A percentile compares a stretch with the other conserved stretches of the same genome.
These are phyloP conservation scores for Dittrichia graveolens DNA, from an alignment of 129 eudicot species.

Conservation along the genomic window DNA sequence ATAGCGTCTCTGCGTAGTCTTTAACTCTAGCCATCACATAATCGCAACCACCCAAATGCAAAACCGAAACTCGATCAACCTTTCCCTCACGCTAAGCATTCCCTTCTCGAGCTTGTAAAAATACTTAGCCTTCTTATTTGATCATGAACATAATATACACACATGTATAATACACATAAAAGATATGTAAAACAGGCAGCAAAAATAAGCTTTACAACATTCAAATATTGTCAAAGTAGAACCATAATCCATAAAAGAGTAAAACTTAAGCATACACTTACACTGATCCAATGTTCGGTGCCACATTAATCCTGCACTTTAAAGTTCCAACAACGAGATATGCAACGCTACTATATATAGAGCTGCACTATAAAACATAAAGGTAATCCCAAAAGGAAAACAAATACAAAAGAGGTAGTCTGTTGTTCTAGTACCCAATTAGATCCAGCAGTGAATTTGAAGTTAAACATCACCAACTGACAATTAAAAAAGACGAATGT, in stretches of 20 bases:
- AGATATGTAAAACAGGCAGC: too few relatives aligned
- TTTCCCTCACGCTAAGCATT: too few relatives aligned
- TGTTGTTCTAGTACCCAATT: background rate
- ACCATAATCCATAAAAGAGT: background rate
- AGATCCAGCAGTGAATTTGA: conserved; percentile 7
- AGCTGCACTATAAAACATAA: background rate
- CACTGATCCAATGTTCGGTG: background rate
- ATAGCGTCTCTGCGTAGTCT: too few relatives aligned
- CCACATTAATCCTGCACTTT: background rate
- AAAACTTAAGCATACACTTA: background rate
- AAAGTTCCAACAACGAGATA: background rate
- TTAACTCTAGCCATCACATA: too few relatives aligned
- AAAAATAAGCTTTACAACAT: background rate
- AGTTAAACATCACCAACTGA: conserved; percentile 13
- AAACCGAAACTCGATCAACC: too few relatives aligned
- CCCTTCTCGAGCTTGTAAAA: too few relatives aligned
- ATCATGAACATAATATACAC: too few relatives aligned
- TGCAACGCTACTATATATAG: too few relatives aligned
- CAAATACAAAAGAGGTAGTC: conserved; percentile 2
- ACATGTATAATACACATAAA: too few relatives aligned
- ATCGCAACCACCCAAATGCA: too few relatives aligned
- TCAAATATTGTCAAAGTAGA: background rate
- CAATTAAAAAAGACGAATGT: background rate
- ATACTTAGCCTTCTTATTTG: too few relatives aligned
- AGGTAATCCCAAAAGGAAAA: conserved; percentile 1